Percentiles rank a stretch among this genome's conserved stretches.
Conservation (phyloP, 192 early-diverging fungal genomes). For the Entomortierella lignicola region DNA sequence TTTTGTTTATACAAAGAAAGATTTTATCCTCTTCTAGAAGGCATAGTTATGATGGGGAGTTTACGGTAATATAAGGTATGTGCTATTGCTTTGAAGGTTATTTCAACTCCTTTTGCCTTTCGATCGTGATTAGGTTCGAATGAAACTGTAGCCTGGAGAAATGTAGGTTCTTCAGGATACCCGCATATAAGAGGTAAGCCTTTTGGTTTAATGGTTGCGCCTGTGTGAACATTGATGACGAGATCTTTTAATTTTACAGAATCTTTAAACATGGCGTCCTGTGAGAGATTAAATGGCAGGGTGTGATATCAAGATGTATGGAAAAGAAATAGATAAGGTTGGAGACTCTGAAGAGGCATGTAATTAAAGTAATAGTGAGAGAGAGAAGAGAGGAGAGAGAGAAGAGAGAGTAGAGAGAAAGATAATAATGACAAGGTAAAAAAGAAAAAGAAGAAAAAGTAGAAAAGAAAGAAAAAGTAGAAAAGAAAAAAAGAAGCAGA, state of each 20-base stretch:
- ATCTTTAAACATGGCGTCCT: not conserved
- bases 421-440: too few relatives aligned
- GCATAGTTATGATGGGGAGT: not conserved
- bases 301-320: too few relatives aligned
- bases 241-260: slow-evolving; percentile 11
- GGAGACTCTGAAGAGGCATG: too few relatives aligned
- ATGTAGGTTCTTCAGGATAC: not conserved
- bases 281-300: too few relatives aligned
- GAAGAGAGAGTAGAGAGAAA: not conserved
- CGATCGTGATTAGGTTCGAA: slow-evolving; percentile 17
- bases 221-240: slow-evolving; percentile 10
- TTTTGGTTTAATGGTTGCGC: slow-evolving; percentile 14
- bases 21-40: too few relatives aligned
- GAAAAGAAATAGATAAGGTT: too few relatives aligned
- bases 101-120: slow-evolving; percentile 13
- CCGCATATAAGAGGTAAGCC: slow-evolving; percentile 10
- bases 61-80: not conserved
- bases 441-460: too few relatives aligned
- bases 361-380: too few relatives aligned
- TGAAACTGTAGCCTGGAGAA: slow-evolving; percentile 10
- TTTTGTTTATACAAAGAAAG: too few relatives aligned
- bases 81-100: slow-evolving; percentile 11
- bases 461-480: too few relatives aligned
- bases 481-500: too few relatives aligned
- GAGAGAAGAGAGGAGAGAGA: not conserved